A percentile compares a stretch with the other conserved stretches of the same genome.
Conservation (phyloP, 805 yeast species). For the Metschnikowia cerradonensis region DNA sequence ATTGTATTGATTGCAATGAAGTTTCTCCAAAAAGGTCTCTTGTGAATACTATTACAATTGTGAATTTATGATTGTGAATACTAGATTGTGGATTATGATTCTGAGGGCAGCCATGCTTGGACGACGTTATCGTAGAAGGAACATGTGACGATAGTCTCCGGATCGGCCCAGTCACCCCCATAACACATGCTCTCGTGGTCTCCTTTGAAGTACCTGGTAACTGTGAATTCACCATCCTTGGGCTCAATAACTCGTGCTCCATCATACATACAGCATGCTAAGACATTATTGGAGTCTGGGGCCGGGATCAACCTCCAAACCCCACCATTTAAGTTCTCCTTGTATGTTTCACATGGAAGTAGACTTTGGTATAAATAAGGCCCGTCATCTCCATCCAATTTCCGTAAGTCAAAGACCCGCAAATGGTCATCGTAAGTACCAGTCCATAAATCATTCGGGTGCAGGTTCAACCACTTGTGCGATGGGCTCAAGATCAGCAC, state of each 20-base stretch:
- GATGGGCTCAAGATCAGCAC: constrained; percentile 63
- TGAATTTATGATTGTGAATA: no score
- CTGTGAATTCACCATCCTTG: constrained; percentile 20
- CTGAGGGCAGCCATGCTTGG: constrained; percentile 60
- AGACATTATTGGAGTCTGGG: constrained; percentile 44
- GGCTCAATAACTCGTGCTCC: constrained; percentile 70
- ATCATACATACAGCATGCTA: constrained; percentile 92
- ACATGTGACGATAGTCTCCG: constrained; percentile 63
- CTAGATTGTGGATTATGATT: background rate
- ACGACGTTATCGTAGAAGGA: constrained; percentile 86
- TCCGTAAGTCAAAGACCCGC: constrained; percentile 64
- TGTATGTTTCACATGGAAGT: constrained; percentile 46
- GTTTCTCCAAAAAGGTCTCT: background rate
- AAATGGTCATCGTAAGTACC: constrained; percentile 90
- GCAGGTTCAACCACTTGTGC: constrained; percentile 38
- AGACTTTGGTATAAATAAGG: constrained; percentile 40
- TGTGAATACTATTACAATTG: background rate
- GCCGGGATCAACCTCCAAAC: constrained; percentile 88
- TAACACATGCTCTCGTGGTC: constrained; percentile 92
- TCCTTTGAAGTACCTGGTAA: constrained; percentile 46
- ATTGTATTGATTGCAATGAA: background rate
- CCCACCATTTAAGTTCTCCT: constrained; percentile 76
- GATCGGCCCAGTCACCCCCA: constrained; percentile 83
- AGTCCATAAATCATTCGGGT: constrained; percentile 61
- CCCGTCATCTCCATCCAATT: constrained; percentile 34